phyloP scores from a whole-genome alignment of 495 filamentous ascomycete species.

The Aspergillus ellipticus region DNA sequence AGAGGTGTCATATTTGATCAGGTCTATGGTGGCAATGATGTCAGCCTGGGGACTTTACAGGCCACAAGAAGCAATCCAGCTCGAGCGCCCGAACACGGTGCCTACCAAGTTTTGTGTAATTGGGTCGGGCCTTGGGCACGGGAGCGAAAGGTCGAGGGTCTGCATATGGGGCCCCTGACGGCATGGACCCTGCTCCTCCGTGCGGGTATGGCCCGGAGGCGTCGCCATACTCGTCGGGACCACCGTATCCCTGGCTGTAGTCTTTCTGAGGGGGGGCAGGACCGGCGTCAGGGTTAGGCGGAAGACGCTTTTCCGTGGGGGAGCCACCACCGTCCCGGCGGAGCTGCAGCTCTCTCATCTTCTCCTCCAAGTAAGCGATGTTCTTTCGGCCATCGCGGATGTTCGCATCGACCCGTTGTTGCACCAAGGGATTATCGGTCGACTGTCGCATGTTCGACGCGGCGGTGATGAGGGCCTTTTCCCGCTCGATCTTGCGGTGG shows the following conservation, averaged over 20 bases:
- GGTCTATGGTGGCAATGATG: conserved; percentile 53
- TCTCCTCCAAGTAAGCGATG: conserved; percentile 89
- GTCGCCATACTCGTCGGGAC: conserved; percentile 53
- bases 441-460: conserved; percentile 93
- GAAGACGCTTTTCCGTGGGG: conserved; percentile 32
- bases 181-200: conserved; percentile 67
- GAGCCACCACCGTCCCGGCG: conserved; percentile 55
- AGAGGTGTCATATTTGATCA: conserved; percentile 97
- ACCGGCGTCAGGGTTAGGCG: conserved; percentile 31
- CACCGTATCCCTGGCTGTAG: conserved; percentile 46
- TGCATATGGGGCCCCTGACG: conserved; percentile 74
- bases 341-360: conserved; percentile 82
- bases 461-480: conserved; percentile 91
- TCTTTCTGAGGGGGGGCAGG: conserved; percentile 66
- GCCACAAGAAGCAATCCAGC: not conserved
- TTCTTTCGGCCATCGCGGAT: conserved; percentile 91
- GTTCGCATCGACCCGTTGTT: conserved; percentile 82
- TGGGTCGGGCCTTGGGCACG: conserved; percentile 72
- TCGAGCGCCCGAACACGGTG: not conserved
- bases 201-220: conserved; percentile 53
- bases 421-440: conserved; percentile 85
- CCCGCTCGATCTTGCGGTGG: conserved; percentile 95
- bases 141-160: conserved; percentile 65
- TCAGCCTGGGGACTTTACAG: conserved; percentile 1
- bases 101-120: conserved; percentile 93